Percentiles rank a stretch among this genome's conserved stretches.
phyloP scores from a whole-genome alignment of 106 monocot genomes.

The Dioscorea zingiberensis region DNA sequence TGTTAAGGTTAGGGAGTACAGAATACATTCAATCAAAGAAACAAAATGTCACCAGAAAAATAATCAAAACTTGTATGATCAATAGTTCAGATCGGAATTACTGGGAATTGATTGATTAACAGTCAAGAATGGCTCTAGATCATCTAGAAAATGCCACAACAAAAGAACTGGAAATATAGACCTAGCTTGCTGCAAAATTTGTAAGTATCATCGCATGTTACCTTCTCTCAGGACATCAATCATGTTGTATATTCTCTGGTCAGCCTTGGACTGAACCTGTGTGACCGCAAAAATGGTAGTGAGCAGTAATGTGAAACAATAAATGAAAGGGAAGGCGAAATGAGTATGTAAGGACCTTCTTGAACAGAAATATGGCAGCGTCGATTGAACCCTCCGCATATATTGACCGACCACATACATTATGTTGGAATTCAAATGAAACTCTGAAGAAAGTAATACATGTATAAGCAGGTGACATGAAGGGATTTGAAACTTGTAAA shows the following conservation, averaged over 20 bases:
- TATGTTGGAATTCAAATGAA: constrained; percentile 95
- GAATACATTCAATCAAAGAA: no score
- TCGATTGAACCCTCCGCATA: constrained; percentile 90
- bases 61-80: no score
- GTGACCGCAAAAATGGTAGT: neutral
- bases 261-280: constrained; percentile 60
- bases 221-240: constrained; percentile 86
- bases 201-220: constrained; percentile 61
- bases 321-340: neutral
- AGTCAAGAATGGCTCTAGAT: no score
- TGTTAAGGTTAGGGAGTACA: no score
- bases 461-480: no score
- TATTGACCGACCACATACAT: constrained; percentile 88
- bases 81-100: no score
- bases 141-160: no score
- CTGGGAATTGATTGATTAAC: no score
- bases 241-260: constrained; percentile 74
- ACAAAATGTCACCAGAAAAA: no score
- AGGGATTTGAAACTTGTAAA: neutral
- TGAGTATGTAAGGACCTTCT: constrained; percentile 39
- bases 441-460: constrained; percentile 35
- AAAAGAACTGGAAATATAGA: no score
- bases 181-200: neutral
- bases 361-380: constrained; percentile 87
- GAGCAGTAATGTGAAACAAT: neutral